phyloP scores from a whole-genome alignment of 371 early-diverging fungal species.

The Chytridiales sp. region DNA sequence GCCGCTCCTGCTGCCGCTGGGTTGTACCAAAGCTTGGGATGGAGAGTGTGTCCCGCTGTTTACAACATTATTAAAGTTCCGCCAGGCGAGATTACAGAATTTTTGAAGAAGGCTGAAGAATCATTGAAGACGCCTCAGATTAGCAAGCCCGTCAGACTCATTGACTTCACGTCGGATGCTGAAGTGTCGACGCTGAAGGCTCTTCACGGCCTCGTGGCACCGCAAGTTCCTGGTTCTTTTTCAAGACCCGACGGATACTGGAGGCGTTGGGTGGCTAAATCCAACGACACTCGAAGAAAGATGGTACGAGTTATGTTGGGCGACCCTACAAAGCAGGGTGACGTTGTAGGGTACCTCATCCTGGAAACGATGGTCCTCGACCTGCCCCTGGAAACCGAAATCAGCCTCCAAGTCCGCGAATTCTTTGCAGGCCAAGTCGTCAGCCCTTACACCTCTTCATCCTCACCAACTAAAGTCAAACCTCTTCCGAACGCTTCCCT shows the following conservation, averaged over 20 bases:
- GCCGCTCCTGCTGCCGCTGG: conserved; percentile 31
- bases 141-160: no score
- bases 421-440: conserved; percentile 22
- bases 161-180: no score
- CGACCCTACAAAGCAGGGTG: conserved; percentile 2
- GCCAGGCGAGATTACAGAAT: neutral
- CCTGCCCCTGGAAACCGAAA: neutral
- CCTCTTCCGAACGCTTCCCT: no score
- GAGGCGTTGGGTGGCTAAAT: conserved; percentile 11
- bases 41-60: conserved; percentile 9
- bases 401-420: conserved; percentile 18
- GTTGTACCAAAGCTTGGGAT: conserved; percentile 27
- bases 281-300: conserved; percentile 11
- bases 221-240: conserved; percentile 22
- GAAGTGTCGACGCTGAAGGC: conserved; percentile 1
- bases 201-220: conserved; percentile 10
- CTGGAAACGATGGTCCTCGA: conserved; percentile 13
- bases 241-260: conserved; percentile 12
- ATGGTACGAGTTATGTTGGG: conserved; percentile 8
- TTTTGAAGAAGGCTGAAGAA: conserved; percentile 6
- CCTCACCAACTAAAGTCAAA: no score
- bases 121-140: no score
- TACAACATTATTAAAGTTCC: neutral
- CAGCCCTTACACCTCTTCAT: no score
- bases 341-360: conserved; percentile 23